Conservation (phyloP, 805 yeast species). For the Lipomyces yamanashiensis region DNA sequence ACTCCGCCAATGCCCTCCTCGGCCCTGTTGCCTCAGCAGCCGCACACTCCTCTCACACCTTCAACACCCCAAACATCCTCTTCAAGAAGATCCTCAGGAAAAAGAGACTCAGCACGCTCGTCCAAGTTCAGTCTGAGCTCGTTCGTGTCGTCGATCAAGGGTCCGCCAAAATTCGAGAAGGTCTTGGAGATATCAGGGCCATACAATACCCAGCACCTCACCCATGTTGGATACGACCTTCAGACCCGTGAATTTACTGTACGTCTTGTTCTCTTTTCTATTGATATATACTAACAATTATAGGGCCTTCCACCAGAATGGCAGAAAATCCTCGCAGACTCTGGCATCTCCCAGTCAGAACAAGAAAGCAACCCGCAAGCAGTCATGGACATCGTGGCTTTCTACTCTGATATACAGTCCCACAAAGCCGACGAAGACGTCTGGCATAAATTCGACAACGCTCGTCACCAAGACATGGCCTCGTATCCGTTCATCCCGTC, state of each 20-base stretch:
- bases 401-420: slow-evolving; percentile 51
- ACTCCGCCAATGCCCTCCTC: slow-evolving; percentile 22
- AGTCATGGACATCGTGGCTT: slow-evolving; percentile 80
- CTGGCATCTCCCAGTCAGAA: slow-evolving; percentile 77
- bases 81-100: slow-evolving; percentile 10
- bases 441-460: slow-evolving; percentile 39
- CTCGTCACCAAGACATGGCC: slow-evolving; percentile 22
- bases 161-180: slow-evolving; percentile 7
- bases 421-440: slow-evolving; percentile 41
- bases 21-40: not conserved
- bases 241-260: slow-evolving; percentile 69
- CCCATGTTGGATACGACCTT: slow-evolving; percentile 80
- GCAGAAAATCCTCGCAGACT: slow-evolving; percentile 73
- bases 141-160: slow-evolving; percentile 28
- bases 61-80: slow-evolving; percentile 4
- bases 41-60: slow-evolving; percentile 3
- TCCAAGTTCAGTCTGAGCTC: slow-evolving; percentile 18
- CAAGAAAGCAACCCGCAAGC: slow-evolving; percentile 86
- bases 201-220: slow-evolving; percentile 84
- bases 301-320: slow-evolving; percentile 83
- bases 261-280: not conserved
- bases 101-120: slow-evolving; percentile 17
- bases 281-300: not conserved
- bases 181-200: slow-evolving; percentile 76
- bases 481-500: slow-evolving; percentile 4